A percentile compares a stretch with the other conserved stretches of the same genome.
phyloP scores from a whole-genome alignment of 2,329 filamentous ascomycete species.

The Moelleriella libera region DNA sequence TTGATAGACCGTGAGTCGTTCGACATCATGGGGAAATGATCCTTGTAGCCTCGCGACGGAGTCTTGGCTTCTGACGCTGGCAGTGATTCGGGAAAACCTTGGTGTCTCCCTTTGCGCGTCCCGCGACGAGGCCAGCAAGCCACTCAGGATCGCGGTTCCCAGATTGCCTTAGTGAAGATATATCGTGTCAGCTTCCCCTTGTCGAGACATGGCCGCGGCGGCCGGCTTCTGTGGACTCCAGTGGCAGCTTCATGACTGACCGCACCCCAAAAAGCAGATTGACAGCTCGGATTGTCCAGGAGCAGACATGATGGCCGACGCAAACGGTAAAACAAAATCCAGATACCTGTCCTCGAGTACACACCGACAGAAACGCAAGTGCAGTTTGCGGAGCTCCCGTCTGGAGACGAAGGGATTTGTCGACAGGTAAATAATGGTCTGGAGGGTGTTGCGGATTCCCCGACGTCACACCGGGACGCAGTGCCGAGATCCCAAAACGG shows the following conservation, averaged over 20 bases:
- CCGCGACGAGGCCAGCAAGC: conserved; percentile 6
- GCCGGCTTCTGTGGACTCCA: too few species aligned
- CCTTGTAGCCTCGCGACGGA: conserved; percentile 10
- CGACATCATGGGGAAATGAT: conserved; percentile 7
- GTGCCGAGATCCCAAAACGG: too few species aligned
- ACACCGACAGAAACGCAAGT: too few species aligned
- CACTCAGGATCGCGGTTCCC: conserved; percentile 15
- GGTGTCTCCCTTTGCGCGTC: conserved; percentile 3
- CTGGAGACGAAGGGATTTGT: too few species aligned
- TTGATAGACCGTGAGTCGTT: conserved; percentile 12
- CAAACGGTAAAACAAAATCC: too few species aligned
- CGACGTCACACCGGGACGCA: too few species aligned
- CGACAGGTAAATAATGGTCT: too few species aligned
- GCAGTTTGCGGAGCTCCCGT: too few species aligned
- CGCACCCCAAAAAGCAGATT: neutral
- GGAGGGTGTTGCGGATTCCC: too few species aligned
- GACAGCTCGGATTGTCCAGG: neutral
- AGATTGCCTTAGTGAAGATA: conserved; percentile 13
- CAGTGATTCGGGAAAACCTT: conserved; percentile 12
- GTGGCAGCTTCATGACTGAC: neutral
- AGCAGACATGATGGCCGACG: neutral
- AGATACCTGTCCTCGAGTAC: too few species aligned
- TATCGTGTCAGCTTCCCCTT: too few species aligned
- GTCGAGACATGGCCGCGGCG: neutral
- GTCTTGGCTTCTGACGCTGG: conserved; percentile 14